A percentile compares a stretch with the other conserved stretches of the same genome.
These are phyloP conservation scores for Claviceps africana DNA, from an alignment of 2,329 filamentous ascomycete species.

Conservation along the genomic window DNA sequence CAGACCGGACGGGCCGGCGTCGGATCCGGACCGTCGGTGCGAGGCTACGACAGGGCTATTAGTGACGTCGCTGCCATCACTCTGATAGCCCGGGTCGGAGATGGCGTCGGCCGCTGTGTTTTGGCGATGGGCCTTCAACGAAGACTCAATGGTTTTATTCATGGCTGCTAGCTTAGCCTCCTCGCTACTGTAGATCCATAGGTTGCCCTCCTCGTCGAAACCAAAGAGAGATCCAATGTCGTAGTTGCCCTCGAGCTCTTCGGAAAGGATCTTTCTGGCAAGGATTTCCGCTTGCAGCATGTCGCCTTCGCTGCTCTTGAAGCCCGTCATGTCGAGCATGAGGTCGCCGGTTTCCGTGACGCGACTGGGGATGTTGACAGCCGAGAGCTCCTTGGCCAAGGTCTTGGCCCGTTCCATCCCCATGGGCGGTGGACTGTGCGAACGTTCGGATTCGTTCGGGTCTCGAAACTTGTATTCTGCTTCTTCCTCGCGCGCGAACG, in stretches of 20 bases:
- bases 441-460: conserved; percentile 36
- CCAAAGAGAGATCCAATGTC: conserved; percentile 93
- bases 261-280: conserved; percentile 78
- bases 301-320: conserved; percentile 89
- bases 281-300: conserved; percentile 85
- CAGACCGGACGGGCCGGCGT: conserved; percentile 37
- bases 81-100: conserved; percentile 91
- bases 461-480: conserved; percentile 23
- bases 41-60: conserved; percentile 29
- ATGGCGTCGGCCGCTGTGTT: conserved; percentile 60
- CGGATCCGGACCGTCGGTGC: conserved; percentile 55
- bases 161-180: conserved; percentile 84
- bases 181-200: conserved; percentile 99
- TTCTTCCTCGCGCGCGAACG: conserved; percentile 20
- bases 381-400: conserved; percentile 74
- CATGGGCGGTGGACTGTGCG: conserved; percentile 64
- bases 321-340: conserved; percentile 96
- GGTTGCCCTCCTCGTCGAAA: conserved; percentile 85
- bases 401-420: conserved; percentile 69
- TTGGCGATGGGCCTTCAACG: conserved; percentile 29
- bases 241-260: conserved; percentile 88
- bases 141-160: conserved; percentile 44
- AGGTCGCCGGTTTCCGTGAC: conserved; percentile 89
- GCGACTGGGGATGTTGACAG: conserved; percentile 81
- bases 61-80: conserved; percentile 59